Percentiles rank a stretch among this genome's conserved stretches.
Evolutionary conservation across 371 early-diverging fungal species (phyloP).

Genomic region (Smittium mucronatum): DNA sequence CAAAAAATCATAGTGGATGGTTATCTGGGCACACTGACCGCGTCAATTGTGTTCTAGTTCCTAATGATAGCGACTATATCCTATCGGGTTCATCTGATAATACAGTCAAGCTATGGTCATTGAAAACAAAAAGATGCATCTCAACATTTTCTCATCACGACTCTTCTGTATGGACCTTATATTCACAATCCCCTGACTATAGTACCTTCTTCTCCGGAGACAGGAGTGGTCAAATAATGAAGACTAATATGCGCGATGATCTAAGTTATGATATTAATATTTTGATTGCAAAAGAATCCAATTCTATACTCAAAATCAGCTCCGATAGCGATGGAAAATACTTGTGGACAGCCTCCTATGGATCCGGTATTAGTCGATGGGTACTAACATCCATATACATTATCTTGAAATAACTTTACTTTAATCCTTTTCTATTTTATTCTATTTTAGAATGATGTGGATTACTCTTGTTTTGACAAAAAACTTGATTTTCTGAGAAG

Average conservation of each 20-base stretch:
- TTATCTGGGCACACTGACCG: conserved; percentile 89
- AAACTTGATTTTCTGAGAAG: no score
- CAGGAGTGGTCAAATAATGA: conserved; percentile 79
- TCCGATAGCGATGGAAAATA: conserved; percentile 58
- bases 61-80: conserved; percentile 74
- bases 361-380: conserved; percentile 75
- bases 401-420: no score
- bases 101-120: conserved; percentile 86
- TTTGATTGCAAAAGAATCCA: conserved; percentile 68
- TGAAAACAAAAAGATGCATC: conserved; percentile 69
- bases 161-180: conserved; percentile 85
- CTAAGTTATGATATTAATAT: conserved; percentile 40
- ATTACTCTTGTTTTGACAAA: no score
- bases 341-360: conserved; percentile 85
- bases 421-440: no score
- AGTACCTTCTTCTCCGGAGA: conserved; percentile 83
- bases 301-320: conserved; percentile 65
- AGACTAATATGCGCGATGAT: conserved; percentile 10
- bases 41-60: conserved; percentile 73
- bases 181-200: conserved; percentile 68
- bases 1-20: conserved; percentile 54
- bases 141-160: conserved; percentile 75
- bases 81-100: conserved; percentile 84
- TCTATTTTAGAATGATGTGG: no score
- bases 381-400: conserved; percentile 23